A percentile compares a stretch with the other conserved stretches of the same genome.
These are phyloP conservation scores for Vaccinium darrowii DNA, from an alignment of 148 eudicot species.

Conservation along the genomic window DNA sequence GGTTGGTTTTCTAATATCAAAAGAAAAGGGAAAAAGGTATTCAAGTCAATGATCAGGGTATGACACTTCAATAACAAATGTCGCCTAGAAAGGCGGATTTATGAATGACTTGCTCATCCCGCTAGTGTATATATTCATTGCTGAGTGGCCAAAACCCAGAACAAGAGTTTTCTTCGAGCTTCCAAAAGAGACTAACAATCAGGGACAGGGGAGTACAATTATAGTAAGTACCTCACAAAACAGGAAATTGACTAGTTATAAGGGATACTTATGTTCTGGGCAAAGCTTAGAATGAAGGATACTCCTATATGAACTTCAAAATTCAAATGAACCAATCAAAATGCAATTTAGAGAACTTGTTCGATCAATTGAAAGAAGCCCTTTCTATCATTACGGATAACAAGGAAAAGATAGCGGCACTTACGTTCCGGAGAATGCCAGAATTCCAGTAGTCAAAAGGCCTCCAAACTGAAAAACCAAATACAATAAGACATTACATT, in stretches of 20 bases:
- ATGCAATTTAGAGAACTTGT: neutral
- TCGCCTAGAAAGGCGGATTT: neutral
- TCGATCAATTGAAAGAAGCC: slow-evolving; percentile 1
- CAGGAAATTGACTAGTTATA: neutral
- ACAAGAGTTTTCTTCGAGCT: no score
- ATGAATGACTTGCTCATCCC: neutral
- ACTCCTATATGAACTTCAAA: neutral
- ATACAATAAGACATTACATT: neutral
- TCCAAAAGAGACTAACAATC: no score
- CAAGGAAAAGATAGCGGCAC: slow-evolving; percentile 28
- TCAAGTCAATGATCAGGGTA: neutral
- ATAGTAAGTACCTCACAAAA: no score
- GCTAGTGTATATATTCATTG: no score
- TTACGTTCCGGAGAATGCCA: slow-evolving; percentile 94
- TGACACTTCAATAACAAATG: neutral
- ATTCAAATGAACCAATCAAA: neutral
- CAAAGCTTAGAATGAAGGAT: neutral
- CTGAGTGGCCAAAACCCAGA: no score
- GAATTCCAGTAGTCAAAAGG: slow-evolving; percentile 72
- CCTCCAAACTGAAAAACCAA: slow-evolving; percentile 75
- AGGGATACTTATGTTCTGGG: neutral
- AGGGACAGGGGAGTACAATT: no score
- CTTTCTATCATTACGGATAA: neutral
- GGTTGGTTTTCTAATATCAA: neutral
- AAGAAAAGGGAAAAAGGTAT: no score